Evolutionary conservation across 2,329 filamentous ascomycete species (phyloP).

Genomic region (Trematosphaeria pertusa): DNA sequence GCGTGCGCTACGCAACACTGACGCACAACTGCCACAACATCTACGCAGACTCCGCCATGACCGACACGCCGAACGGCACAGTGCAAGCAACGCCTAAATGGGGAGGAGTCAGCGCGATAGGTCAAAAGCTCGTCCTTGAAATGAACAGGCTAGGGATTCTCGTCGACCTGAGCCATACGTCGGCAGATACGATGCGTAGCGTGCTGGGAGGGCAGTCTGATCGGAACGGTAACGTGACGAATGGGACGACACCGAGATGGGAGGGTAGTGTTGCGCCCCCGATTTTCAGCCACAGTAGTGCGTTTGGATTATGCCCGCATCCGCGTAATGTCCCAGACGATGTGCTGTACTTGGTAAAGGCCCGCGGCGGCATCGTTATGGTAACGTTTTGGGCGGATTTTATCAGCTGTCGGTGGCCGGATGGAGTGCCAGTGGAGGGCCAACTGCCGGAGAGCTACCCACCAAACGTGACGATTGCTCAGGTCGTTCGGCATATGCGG

Average conservation of each 20-base stretch:
- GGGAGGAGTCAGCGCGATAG: constrained; percentile 73
- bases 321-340: constrained; percentile 88
- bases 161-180: constrained; percentile 82
- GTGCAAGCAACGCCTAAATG: constrained; percentile 60
- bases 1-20: constrained; percentile 84
- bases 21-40: constrained; percentile 92
- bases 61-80: constrained; percentile 37
- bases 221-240: constrained; percentile 45
- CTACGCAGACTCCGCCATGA: constrained; percentile 81
- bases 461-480: constrained; percentile 77
- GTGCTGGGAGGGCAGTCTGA: constrained; percentile 66
- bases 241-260: no score
- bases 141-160: constrained; percentile 95
- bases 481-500: constrained; percentile 79
- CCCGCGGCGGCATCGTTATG: constrained; percentile 79
- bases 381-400: constrained; percentile 86
- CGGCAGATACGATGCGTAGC: constrained; percentile 81
- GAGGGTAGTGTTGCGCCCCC: constrained; percentile 76
- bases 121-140: constrained; percentile 73
- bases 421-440: background rate
- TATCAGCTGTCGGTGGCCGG: constrained; percentile 65
- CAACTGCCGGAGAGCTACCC: constrained; percentile 69
- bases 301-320: constrained; percentile 59
- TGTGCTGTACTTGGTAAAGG: constrained; percentile 75
- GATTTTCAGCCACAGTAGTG: constrained; percentile 79